These are phyloP conservation scores for Rhizophlyctis rosea DNA, from an alignment of 192 early-diverging fungal species.

Conservation along the genomic window DNA sequence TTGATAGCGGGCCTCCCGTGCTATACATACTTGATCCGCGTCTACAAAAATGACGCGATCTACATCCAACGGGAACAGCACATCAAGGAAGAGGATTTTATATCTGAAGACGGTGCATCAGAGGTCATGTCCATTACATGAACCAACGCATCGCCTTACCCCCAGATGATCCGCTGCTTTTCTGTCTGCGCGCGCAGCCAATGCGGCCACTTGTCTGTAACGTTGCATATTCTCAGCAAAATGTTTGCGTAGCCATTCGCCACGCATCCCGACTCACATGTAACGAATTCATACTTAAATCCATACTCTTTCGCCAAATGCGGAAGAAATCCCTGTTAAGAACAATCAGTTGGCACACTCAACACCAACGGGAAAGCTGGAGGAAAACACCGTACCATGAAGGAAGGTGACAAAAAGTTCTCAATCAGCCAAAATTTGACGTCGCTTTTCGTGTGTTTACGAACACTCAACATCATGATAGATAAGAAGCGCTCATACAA, in stretches of 20 bases:
- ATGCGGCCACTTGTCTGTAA: slow-evolving; percentile 88
- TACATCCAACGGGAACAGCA: slow-evolving; percentile 88
- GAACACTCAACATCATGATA: slow-evolving; percentile 95
- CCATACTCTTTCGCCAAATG: slow-evolving; percentile 79
- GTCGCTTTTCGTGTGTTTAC: slow-evolving; percentile 78
- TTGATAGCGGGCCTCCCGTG: too few species aligned
- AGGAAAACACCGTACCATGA: slow-evolving; percentile 65
- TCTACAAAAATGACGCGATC: slow-evolving; percentile 98
- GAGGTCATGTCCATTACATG: background rate
- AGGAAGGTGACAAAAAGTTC: slow-evolving; percentile 94
- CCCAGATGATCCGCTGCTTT: slow-evolving; percentile 98
- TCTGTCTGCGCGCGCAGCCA: slow-evolving; percentile 91
- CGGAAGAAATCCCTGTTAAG: slow-evolving; percentile 75
- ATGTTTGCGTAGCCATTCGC: background rate
- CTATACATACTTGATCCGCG: slow-evolving; percentile 78
- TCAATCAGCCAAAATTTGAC: slow-evolving; percentile 99
- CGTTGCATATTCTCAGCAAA: slow-evolving; percentile 5
- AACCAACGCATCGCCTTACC: slow-evolving; percentile 29
- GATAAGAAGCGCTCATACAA: slow-evolving; percentile 96
- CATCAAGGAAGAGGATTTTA: slow-evolving; percentile 98
- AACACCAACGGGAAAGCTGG: too few species aligned
- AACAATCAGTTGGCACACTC: background rate
- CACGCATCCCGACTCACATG: slow-evolving; percentile 45
- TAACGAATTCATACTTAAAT: slow-evolving; percentile 94
- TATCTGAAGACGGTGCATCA: slow-evolving; percentile 48